A percentile compares a stretch with the other conserved stretches of the same genome.
phyloP scores from a whole-genome alignment of 2,329 filamentous ascomycete species.

The Aspergillus viridinutans region DNA sequence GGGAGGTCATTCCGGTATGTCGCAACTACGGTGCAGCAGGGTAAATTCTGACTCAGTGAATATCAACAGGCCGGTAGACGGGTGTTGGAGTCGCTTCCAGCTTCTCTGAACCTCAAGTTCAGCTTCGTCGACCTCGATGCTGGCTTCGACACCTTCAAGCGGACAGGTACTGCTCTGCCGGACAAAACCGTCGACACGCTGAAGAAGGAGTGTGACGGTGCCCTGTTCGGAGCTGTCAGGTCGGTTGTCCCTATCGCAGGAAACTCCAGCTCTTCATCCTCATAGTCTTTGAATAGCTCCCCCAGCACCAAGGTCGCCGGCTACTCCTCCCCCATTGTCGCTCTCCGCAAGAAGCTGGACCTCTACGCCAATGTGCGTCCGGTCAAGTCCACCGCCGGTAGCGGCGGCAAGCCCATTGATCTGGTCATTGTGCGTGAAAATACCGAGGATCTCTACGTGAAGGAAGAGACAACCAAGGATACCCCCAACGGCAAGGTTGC shows the following conservation, averaged over 20 bases:
- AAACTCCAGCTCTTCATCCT: not conserved
- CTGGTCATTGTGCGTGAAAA: constrained; percentile 98
- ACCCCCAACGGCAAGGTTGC: constrained; percentile 74
- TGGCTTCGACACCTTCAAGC: constrained; percentile 89
- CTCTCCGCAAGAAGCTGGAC: constrained; percentile 88
- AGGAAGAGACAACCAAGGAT: constrained; percentile 84
- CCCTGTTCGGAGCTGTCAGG: constrained; percentile 91
- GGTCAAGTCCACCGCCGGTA: constrained; percentile 71
- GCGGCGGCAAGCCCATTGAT: constrained; percentile 64
- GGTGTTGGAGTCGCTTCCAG: constrained; percentile 84
- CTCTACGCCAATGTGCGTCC: constrained; percentile 97
- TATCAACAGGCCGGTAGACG: constrained; percentile 65
- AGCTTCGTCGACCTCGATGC: constrained; percentile 90
- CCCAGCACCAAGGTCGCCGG: constrained; percentile 85
- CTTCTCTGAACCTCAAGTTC: constrained; percentile 90
- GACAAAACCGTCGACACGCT: constrained; percentile 88
- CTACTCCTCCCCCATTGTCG: constrained; percentile 95
- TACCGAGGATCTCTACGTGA: constrained; percentile 97
- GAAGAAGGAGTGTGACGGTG: constrained; percentile 87
- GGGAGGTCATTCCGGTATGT: constrained; percentile 84
- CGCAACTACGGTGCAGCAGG: constrained; percentile 3
- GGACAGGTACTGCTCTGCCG: constrained; percentile 81
- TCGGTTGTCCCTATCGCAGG: constrained; percentile 21
- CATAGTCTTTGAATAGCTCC: constrained; percentile 50
- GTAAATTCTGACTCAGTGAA: constrained; percentile 11